Percentiles rank a stretch among this genome's conserved stretches.
Evolutionary conservation across 257 asterid genomes (phyloP).

Genomic region (Gentiana straminea): DNA sequence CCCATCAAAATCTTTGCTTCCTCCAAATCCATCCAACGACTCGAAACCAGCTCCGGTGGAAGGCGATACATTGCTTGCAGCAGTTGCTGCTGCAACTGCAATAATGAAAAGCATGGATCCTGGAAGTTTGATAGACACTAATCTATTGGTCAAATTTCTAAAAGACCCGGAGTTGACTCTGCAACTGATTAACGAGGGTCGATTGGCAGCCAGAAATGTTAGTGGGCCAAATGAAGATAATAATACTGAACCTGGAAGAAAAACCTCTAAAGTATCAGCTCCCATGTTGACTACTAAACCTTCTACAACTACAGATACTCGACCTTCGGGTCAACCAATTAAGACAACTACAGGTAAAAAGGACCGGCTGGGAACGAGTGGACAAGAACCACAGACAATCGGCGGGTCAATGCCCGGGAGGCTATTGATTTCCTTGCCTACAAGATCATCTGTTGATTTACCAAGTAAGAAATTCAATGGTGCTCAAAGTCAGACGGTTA

Average conservation of each 20-base stretch:
- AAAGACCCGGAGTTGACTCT: constrained; percentile 28
- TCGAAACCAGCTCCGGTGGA: constrained; percentile 14
- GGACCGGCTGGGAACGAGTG: too few relatives aligned
- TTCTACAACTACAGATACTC: neutral
- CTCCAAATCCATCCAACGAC: constrained; percentile 5
- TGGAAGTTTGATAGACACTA: constrained; percentile 21
- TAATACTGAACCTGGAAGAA: neutral
- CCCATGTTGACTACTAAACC: neutral
- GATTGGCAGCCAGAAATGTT: constrained; percentile 2
- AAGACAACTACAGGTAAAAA: too few relatives aligned
- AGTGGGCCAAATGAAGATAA: constrained; percentile 9
- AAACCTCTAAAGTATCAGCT: neutral
- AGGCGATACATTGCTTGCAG: constrained; percentile 21
- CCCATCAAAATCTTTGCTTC: neutral
- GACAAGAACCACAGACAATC: neutral
- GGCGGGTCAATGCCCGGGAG: constrained; percentile 5
- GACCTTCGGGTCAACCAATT: too few relatives aligned
- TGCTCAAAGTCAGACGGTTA: neutral
- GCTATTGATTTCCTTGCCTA: neutral
- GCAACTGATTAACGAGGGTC: constrained; percentile 17
- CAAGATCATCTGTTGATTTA: constrained; percentile 5
- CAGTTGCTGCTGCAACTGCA: constrained; percentile 34
- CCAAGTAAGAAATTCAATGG: neutral
- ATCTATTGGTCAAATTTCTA: constrained; percentile 26
- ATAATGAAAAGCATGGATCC: constrained; percentile 17